These are phyloP conservation scores for Globisporangium cystogenes DNA, from an alignment of 352 stramenopile species.

Conservation along the genomic window DNA sequence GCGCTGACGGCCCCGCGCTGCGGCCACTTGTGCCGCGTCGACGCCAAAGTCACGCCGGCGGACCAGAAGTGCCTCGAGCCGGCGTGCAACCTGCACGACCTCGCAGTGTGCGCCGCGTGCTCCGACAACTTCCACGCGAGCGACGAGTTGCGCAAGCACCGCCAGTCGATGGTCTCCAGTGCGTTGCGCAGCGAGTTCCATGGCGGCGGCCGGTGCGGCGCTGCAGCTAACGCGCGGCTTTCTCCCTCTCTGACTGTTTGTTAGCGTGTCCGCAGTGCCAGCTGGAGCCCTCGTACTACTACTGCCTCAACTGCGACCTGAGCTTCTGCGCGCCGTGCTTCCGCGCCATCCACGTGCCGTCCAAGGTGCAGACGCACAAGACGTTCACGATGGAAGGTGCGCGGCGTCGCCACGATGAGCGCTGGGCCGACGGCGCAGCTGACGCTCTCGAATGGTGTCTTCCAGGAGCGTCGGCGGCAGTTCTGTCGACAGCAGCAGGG, in stretches of 20 bases:
- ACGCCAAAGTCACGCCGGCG: slow-evolving; percentile 1
- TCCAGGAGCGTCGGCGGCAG: too few relatives aligned
- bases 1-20: slow-evolving; percentile 9
- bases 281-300: slow-evolving; percentile 30
- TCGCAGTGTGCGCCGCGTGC: slow-evolving; percentile 11
- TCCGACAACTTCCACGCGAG: slow-evolving; percentile 8
- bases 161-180: slow-evolving; percentile 21
- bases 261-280: slow-evolving; percentile 67
- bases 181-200: slow-evolving; percentile 2
- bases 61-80: slow-evolving; percentile 12
- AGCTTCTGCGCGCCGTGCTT: slow-evolving; percentile 62
- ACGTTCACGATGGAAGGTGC: too few relatives aligned
- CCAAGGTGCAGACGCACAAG: slow-evolving; percentile 25
- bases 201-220: too few relatives aligned
- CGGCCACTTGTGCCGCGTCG: neutral
- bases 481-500: too few relatives aligned
- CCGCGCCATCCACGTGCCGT: slow-evolving; percentile 41
- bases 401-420: too few relatives aligned
- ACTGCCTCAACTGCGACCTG: slow-evolving; percentile 56
- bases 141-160: slow-evolving; percentile 15
- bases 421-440: too few relatives aligned
- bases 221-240: neutral
- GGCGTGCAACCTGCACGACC: slow-evolving; percentile 4
- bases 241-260: too few relatives aligned
- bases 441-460: too few relatives aligned